Conservation (phyloP, 2,329 filamentous ascomycete genomes). For the Trichoderma guizhouense region DNA sequence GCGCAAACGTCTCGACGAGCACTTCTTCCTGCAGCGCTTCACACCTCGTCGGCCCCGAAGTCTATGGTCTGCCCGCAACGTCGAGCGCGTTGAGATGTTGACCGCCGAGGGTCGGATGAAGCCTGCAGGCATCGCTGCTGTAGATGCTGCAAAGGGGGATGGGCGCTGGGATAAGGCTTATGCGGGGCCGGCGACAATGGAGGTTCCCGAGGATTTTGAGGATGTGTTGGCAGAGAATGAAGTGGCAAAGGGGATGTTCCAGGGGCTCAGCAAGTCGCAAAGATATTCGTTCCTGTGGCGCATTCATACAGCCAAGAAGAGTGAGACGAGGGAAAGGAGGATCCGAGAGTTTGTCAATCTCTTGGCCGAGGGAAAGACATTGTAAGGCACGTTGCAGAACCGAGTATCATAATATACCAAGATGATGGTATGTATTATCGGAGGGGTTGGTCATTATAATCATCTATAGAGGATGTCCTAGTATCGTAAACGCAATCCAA, state of each 20-base stretch:
- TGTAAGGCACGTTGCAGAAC: constrained; percentile 18
- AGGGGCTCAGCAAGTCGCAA: constrained; percentile 42
- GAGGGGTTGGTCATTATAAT: background rate
- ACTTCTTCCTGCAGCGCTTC: constrained; percentile 54
- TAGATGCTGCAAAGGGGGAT: constrained; percentile 54
- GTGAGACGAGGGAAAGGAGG: constrained; percentile 31
- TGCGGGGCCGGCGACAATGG: constrained; percentile 44
- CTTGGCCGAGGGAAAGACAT: constrained; percentile 34
- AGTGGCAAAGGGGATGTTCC: constrained; percentile 39
- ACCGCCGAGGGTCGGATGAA: constrained; percentile 47
- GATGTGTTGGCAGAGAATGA: constrained; percentile 37
- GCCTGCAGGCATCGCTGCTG: constrained; percentile 44
- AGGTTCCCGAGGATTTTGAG: constrained; percentile 48
- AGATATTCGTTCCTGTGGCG: constrained; percentile 46
- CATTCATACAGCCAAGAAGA: constrained; percentile 40
- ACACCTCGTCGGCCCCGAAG: constrained; percentile 54
- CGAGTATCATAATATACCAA: background rate
- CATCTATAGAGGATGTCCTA: background rate
- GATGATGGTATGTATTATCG: background rate
- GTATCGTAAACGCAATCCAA: background rate
- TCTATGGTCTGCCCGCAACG: constrained; percentile 59
- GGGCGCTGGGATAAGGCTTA: constrained; percentile 59
- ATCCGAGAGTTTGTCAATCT: constrained; percentile 42
- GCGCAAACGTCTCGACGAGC: constrained; percentile 40
- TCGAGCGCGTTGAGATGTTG: constrained; percentile 47